phyloP scores from a whole-genome alignment of 1,284 basidiomycete genomes.

The Sphaerobolus stellatus region DNA sequence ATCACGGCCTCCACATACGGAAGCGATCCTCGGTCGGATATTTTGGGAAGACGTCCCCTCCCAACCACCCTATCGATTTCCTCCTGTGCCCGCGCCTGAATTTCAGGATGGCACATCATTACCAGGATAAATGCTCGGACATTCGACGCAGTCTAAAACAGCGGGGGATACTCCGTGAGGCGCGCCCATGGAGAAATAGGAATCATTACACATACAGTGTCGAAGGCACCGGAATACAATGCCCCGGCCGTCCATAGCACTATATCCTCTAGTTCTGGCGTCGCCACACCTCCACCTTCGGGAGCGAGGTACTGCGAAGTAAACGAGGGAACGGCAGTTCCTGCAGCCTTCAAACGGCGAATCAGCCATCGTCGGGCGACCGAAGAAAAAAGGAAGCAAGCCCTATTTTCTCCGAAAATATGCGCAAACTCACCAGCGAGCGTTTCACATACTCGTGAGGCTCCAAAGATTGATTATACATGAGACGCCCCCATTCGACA shows the following conservation, averaged over 20 bases:
- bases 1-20: conserved; percentile 30
- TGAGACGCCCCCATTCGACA: conserved; percentile 17
- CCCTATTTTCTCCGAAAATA: not conserved
- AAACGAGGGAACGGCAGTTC: conserved; percentile 35
- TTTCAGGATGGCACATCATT: conserved; percentile 30
- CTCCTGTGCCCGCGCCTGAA: conserved; percentile 26
- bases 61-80: conserved; percentile 33
- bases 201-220: conserved; percentile 36
- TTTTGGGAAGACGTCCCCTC: conserved; percentile 26
- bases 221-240: conserved; percentile 44
- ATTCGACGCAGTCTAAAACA: conserved; percentile 12
- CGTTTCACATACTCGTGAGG: conserved; percentile 12
- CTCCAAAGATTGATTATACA: conserved; percentile 7
- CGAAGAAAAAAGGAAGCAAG: not conserved
- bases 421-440: conserved; percentile 1
- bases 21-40: conserved; percentile 27
- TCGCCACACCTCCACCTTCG: conserved; percentile 22
- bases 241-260: conserved; percentile 35
- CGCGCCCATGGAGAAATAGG: not conserved
- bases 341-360: conserved; percentile 25
- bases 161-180: not conserved
- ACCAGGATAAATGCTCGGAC: conserved; percentile 20
- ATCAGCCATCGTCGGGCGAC: not conserved
- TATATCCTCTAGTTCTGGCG: conserved; percentile 31
- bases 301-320: conserved; percentile 34